Percentiles rank a stretch among this genome's conserved stretches.
phyloP scores from a whole-genome alignment of 257 asterid species.

The Solanum medicagineum region DNA sequence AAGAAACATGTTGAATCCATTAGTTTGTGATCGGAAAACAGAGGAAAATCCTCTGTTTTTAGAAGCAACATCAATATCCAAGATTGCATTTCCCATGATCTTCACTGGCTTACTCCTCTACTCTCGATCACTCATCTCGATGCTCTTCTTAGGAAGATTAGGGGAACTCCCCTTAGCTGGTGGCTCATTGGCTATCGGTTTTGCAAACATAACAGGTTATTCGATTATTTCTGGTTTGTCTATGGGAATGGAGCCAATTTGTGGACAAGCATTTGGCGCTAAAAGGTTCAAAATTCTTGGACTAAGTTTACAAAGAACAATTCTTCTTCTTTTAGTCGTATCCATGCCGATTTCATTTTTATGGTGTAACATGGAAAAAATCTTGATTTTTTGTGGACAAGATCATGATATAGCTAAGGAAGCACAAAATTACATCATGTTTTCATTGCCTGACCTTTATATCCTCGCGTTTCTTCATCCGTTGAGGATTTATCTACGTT shows the following conservation, averaged over 20 bases:
- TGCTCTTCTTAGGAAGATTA: not conserved
- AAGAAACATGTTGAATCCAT: not conserved
- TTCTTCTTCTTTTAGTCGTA: slow-evolving; percentile 22
- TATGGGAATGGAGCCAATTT: slow-evolving; percentile 57
- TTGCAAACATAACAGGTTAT: slow-evolving; percentile 45
- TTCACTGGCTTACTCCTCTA: not conserved
- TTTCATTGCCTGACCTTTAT: slow-evolving; percentile 33
- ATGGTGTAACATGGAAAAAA: slow-evolving; percentile 37
- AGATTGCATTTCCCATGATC: not conserved
- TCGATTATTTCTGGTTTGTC: slow-evolving; percentile 51
- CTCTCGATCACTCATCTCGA: not conserved
- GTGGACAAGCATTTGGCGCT: slow-evolving; percentile 60
- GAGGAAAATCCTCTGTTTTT: not conserved
- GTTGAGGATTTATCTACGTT: slow-evolving; percentile 30
- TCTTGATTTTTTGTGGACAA: slow-evolving; percentile 31
- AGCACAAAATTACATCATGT: slow-evolving; percentile 33
- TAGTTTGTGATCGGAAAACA: not conserved
- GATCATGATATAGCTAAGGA: slow-evolving; percentile 20
- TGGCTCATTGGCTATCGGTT: slow-evolving; percentile 41
- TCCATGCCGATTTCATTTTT: slow-evolving; percentile 31
- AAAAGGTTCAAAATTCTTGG: slow-evolving; percentile 33
- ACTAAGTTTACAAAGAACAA: slow-evolving; percentile 28
- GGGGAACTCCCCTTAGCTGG: slow-evolving; percentile 18
- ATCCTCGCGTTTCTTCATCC: slow-evolving; percentile 40
- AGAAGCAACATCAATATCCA: not conserved